Percentiles rank a stretch among this genome's conserved stretches.
Conservation (phyloP, 1,284 basidiomycete genomes). For the Polyporus tsugae region DNA sequence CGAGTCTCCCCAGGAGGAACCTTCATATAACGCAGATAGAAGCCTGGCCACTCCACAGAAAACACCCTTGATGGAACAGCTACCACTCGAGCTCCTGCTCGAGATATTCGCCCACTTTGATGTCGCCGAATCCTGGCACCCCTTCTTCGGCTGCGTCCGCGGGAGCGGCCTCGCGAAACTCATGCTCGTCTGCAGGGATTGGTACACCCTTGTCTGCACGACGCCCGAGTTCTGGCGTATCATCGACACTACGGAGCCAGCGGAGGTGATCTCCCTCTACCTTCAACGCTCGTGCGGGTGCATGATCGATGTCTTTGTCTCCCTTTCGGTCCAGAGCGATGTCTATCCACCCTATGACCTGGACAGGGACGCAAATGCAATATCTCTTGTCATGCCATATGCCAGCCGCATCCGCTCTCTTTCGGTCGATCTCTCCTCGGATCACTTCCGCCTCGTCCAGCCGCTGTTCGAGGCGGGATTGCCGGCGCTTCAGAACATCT, state of each 20-base stretch:
- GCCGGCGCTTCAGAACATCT: constrained; percentile 14
- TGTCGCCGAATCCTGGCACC: neutral
- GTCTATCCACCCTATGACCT: neutral
- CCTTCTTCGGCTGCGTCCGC: neutral
- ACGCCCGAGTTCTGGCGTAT: constrained; percentile 19
- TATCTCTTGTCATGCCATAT: constrained; percentile 13
- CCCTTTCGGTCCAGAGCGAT: neutral
- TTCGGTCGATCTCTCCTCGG: neutral
- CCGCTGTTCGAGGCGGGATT: constrained; percentile 8
- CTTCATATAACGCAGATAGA: neutral
- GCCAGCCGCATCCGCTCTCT: constrained; percentile 17
- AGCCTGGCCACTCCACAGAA: neutral
- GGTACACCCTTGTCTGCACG: neutral
- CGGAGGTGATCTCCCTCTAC: neutral
- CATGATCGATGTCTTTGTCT: constrained; percentile 19
- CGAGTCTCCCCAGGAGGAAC: neutral
- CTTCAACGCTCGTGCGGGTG: constrained; percentile 9
- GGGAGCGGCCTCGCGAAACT: constrained; percentile 7
- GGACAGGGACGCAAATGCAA: neutral
- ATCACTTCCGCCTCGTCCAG: neutral
- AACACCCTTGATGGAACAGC: neutral
- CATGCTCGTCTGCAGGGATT: constrained; percentile 16
- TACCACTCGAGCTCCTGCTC: constrained; percentile 10
- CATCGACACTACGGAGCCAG: constrained; percentile 7
- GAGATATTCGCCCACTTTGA: neutral